These are phyloP conservation scores for Anthoceros angustus DNA, from an alignment of 225 moss, liverwort and hornwort species.

Conservation along the genomic window DNA sequence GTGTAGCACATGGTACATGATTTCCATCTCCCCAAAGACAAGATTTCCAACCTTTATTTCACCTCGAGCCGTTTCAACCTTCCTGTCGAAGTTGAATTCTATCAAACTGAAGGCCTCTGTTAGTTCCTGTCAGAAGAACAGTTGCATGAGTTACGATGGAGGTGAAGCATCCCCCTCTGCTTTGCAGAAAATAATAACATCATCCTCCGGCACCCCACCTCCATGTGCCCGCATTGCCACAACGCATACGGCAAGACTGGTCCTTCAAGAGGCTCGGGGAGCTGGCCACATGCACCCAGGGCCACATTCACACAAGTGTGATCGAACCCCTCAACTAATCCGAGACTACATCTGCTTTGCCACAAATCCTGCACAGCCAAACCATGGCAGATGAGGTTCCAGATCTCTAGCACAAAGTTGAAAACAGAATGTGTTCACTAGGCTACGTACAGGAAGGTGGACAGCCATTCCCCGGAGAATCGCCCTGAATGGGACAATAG, in stretches of 20 bases:
- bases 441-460: constrained; percentile 31
- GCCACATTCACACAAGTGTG: constrained; percentile 41
- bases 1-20: background rate
- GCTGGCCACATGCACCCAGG: constrained; percentile 66
- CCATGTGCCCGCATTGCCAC: constrained; percentile 74
- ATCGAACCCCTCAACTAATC: constrained; percentile 64
- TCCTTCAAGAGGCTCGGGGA: constrained; percentile 31
- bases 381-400: background rate
- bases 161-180: background rate
- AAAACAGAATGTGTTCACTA: background rate
- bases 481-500: constrained; percentile 49
- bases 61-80: background rate
- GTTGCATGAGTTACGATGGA: background rate
- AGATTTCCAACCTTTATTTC: background rate
- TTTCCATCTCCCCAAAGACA: background rate
- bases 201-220: constrained; percentile 32
- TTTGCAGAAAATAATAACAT: background rate
- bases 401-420: background rate
- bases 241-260: constrained; percentile 59
- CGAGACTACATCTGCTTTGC: constrained; percentile 47
- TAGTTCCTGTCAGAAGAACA: background rate
- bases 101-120: background rate
- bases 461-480: constrained; percentile 63
- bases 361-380: constrained; percentile 48
- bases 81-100: background rate